Conservation (phyloP, 371 early-diverging fungal genomes). For the Homolaphlyctis polyrhiza region DNA sequence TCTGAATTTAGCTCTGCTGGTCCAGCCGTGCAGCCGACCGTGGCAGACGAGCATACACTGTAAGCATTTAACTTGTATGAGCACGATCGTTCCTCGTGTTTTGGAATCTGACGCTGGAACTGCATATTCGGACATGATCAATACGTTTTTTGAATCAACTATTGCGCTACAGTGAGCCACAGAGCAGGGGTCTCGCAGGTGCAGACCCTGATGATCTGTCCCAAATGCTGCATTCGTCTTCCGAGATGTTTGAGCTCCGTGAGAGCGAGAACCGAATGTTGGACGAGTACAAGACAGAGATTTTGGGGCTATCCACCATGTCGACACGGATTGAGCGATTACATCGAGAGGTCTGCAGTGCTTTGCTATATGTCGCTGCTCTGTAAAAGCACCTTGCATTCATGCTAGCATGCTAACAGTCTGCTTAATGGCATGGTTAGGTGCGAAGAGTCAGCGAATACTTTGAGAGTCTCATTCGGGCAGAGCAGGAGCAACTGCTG, state of each 20-base stretch:
- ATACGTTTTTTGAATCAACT: not conserved
- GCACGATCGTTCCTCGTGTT: too few species aligned
- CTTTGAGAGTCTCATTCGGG: not conserved
- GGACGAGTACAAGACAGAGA: not conserved
- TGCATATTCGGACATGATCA: not conserved
- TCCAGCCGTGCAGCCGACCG: not conserved
- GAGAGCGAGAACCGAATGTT: not conserved
- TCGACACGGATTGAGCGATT: not conserved
- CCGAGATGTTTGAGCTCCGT: constrained; percentile 4
- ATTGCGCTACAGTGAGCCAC: not conserved
- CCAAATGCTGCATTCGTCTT: not conserved
- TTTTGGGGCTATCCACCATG: not conserved
- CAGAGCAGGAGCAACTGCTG: constrained; percentile 10
- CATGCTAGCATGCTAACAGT: not conserved
- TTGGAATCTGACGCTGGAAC: too few species aligned
- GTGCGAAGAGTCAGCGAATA: constrained; percentile 7
- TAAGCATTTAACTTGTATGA: too few species aligned
- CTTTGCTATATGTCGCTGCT: not conserved
- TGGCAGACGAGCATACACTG: not conserved
- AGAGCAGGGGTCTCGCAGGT: not conserved
- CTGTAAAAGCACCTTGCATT: not conserved
- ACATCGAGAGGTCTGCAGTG: not conserved
- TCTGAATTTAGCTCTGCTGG: not conserved
- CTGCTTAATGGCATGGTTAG: too few species aligned
- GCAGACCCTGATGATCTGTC: not conserved